These are phyloP conservation scores for Geosmithia putterillii DNA, from an alignment of 2,329 filamentous ascomycete species.

Conservation along the genomic window DNA sequence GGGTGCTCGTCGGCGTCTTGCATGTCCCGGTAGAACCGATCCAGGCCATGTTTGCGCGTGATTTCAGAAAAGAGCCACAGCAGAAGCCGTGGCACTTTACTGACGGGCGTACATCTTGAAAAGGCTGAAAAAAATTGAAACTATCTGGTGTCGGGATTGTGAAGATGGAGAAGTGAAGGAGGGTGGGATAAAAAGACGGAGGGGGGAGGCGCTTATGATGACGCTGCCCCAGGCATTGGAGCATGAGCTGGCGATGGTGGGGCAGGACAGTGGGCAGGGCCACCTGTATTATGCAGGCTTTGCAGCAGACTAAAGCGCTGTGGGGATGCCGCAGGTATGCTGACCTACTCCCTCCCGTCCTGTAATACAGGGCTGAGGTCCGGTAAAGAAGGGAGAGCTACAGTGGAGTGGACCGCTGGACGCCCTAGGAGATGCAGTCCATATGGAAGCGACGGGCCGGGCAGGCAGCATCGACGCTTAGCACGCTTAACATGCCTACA, in stretches of 20 bases:
- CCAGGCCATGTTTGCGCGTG: conserved; percentile 37
- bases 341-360: no score
- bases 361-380: no score
- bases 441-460: no score
- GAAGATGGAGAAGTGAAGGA: neutral
- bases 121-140: neutral
- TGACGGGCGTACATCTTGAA: conserved; percentile 30
- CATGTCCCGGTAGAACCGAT: conserved; percentile 31
- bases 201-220: neutral
- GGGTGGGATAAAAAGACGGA: neutral
- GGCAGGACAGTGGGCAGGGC: neutral
- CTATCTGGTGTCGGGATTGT: conserved; percentile 3
- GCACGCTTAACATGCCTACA: no score
- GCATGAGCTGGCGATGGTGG: neutral
- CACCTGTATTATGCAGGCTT: no score
- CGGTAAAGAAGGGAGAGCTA: no score
- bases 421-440: no score
- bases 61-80: conserved; percentile 31
- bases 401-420: no score
- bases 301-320: no score
- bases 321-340: no score
- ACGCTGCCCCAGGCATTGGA: neutral
- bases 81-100: conserved; percentile 39
- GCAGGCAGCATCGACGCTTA: no score
- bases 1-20: conserved; percentile 32